Base-by-base conservation (phyloP, 768 basidiomycete genomes). In the Lentinula detonsa region DNA sequence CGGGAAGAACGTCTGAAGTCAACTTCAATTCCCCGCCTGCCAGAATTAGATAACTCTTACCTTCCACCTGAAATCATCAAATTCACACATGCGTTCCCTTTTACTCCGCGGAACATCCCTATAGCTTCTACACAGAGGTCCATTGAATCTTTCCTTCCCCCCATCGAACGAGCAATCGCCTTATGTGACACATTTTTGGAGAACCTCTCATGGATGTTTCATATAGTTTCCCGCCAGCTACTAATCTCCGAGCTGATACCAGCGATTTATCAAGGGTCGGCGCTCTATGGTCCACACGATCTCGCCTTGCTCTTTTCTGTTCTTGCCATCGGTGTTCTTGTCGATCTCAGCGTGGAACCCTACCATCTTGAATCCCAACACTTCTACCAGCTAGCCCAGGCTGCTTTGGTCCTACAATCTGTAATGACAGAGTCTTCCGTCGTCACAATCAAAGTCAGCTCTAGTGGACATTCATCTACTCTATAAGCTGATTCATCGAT, bases 351-450 rank as follows among this genome's bases (percentile, higher is more conserved):
- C 39, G 68, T 80, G 50, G 73, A 74, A 45, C 77, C 81, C 1
- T 81, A 78, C 61, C 81, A 77, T 63, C 67, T 76, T n/a, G 81
- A 83, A 63, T 80, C 79, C 7, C 81, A 81, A 52, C 80, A 81
- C 67, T 83, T 82, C 65, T 77, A 81, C 62, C 73, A 72, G 35
- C 72, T 83, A 1, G 74, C 78, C n/a, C 73, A 74, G 61, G 80
- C 81, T 13, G 75, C 81, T 4, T 54, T 82, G 31, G 72, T 75
- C 16, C 71, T 83, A 18, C 81, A 82, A 60, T 72, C 79, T 5
- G 71, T 82, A 9, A 61, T 83, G 35, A 70, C 68, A 31, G 70
- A 78, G 40, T 73, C 76, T 49, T 82, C 81, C 9, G 64, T 82
- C 35, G 75, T 77, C 33, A 81, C 81, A 13, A 68, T 81, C 62